Conservation (phyloP, 2,329 filamentous ascomycete genomes). For the Talaromyces sp. region DNA sequence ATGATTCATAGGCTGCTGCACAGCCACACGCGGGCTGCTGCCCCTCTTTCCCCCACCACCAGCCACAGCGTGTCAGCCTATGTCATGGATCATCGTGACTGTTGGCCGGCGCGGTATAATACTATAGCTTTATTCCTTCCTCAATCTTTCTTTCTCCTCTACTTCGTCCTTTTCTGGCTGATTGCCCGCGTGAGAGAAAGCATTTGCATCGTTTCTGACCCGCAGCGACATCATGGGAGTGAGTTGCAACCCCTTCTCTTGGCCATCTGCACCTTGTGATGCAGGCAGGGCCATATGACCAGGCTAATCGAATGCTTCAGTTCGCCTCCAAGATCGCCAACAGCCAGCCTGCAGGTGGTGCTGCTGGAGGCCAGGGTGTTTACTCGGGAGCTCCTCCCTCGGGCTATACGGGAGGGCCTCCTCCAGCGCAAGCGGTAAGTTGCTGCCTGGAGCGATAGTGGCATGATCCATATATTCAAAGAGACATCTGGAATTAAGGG, state of each 20-base stretch:
- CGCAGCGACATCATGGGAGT: neutral
- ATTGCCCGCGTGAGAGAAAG: neutral
- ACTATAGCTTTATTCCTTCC: no score
- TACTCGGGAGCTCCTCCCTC: slow-evolving; percentile 31
- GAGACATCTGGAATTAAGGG: neutral
- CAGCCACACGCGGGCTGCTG: neutral
- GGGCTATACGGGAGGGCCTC: slow-evolving; percentile 35
- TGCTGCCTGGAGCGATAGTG: neutral
- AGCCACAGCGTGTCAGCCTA: neutral
- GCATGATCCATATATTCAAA: neutral
- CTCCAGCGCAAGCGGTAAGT: slow-evolving; percentile 46
- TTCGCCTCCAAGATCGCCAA: slow-evolving; percentile 38
- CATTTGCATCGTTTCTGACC: neutral
- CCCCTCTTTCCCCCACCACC: neutral
- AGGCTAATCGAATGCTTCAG: slow-evolving; percentile 15
- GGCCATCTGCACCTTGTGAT: neutral
- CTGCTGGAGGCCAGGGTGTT: slow-evolving; percentile 16
- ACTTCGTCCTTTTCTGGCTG: neutral
- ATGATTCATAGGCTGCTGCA: neutral
- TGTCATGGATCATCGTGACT: neutral
- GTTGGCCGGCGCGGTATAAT: no score
- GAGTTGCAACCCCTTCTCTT: neutral
- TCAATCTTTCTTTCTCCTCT: neutral
- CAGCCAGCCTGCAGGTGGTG: slow-evolving; percentile 22
- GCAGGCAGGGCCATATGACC: neutral